Evolutionary conservation across 768 basidiomycete species (phyloP).

Genomic region (Wakefieldia striispora): DNA sequence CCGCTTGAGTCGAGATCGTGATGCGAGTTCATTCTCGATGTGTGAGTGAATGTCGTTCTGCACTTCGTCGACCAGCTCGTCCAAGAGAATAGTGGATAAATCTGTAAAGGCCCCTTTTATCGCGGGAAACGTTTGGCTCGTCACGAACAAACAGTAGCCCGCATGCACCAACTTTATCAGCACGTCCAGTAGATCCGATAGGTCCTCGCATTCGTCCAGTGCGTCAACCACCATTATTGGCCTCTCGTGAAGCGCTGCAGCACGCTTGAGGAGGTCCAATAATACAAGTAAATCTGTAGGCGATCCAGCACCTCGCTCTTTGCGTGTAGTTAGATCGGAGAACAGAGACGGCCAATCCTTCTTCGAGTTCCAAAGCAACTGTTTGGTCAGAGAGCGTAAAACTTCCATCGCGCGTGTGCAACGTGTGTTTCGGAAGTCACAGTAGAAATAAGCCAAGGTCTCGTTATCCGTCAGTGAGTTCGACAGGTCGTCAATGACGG

Average conservation of each 20-base stretch:
- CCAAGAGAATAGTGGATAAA: too few species aligned
- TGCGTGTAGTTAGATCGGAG: slow-evolving; percentile 1
- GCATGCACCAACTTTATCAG: not conserved
- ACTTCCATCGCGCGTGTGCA: not conserved
- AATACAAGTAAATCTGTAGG: not conserved
- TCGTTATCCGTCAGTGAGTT: not conserved
- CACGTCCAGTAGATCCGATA: not conserved
- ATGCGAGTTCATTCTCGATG: not conserved
- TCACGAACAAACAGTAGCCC: slow-evolving; percentile 4
- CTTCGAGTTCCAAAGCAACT: not conserved
- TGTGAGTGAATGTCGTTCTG: not conserved
- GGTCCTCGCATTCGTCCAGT: slow-evolving; percentile 11
- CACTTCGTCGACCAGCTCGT: too few species aligned
- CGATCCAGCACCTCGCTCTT: not conserved
- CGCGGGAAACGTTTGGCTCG: not conserved
- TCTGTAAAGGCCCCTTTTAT: not conserved
- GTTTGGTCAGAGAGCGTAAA: slow-evolving; percentile 2
- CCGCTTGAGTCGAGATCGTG: not conserved
- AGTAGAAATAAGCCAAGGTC: slow-evolving; percentile 9
- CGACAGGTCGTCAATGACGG: not conserved
- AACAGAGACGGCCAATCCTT: not conserved
- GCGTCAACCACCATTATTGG: slow-evolving; percentile 11
- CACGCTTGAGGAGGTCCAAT: not conserved
- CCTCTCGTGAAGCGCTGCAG: not conserved
- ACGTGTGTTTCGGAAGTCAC: slow-evolving; percentile 4